Percentiles rank a stretch among this genome's conserved stretches.
phyloP scores from a whole-genome alignment of 2,329 filamentous ascomycete genomes.

The Cytospora chrysosperma region DNA sequence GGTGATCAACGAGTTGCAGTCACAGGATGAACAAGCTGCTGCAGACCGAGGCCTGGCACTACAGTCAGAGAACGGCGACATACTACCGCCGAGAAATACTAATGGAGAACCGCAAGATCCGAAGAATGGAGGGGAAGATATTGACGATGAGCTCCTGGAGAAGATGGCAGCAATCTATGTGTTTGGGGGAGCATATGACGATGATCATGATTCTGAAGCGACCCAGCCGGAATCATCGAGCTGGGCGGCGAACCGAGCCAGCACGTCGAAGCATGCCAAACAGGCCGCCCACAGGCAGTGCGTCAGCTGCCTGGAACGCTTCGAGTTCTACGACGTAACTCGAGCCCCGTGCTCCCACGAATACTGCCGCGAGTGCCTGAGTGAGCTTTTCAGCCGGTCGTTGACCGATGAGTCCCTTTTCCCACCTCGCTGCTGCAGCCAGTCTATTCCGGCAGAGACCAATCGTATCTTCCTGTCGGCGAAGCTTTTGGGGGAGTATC shows the following conservation, averaged over 20 bases:
- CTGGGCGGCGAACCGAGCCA: background rate
- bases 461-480: slow-evolving; percentile 35
- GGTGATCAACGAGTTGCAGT: background rate
- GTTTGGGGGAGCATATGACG: background rate
- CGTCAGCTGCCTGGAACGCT: background rate
- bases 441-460: background rate
- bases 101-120: background rate
- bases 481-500: slow-evolving; percentile 37
- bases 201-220: background rate
- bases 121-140: background rate
- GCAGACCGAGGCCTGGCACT: background rate
- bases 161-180: background rate
- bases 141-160: background rate
- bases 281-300: background rate
- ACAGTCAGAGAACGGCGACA: background rate
- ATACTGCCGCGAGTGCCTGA: slow-evolving; percentile 1
- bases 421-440: slow-evolving; percentile 3
- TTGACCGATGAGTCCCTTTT: background rate
- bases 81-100: background rate
- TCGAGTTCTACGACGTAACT: background rate
- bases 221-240: background rate
- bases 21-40: background rate
- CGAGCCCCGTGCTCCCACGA: background rate
- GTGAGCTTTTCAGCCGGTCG: background rate
- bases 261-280: too few relatives aligned